These are phyloP conservation scores for Fusarium denticulatum DNA, from an alignment of 2,329 filamentous ascomycete genomes.

Conservation along the genomic window DNA sequence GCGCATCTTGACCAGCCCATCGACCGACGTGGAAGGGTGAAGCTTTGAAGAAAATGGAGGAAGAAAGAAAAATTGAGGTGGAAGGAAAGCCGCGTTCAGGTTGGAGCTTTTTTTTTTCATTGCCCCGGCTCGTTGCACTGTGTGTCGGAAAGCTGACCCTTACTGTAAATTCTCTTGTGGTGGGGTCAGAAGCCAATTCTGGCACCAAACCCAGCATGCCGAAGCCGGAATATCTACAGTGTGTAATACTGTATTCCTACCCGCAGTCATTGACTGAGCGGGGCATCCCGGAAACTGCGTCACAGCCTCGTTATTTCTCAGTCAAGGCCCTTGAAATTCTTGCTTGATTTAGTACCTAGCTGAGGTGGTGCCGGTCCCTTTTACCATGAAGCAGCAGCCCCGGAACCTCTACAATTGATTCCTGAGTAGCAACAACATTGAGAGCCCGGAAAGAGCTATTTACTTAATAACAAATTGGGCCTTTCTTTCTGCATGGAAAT, in stretches of 20 bases:
- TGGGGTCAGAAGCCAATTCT: neutral
- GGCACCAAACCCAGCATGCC: neutral
- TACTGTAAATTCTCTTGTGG: constrained; percentile 22
- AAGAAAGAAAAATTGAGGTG: constrained; percentile 28
- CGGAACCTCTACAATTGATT: neutral
- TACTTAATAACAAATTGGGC: neutral
- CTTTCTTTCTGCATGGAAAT: neutral
- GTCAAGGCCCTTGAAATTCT: neutral
- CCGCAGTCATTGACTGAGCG: constrained; percentile 31
- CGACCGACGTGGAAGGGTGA: constrained; percentile 32
- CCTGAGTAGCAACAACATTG: neutral
- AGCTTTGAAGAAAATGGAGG: constrained; percentile 38
- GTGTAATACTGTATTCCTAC: neutral
- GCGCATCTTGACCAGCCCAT: constrained; percentile 60
- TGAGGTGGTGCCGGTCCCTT: neutral
- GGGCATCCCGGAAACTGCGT: constrained; percentile 36
- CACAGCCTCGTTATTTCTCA: constrained; percentile 12
- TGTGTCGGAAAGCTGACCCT: neutral
- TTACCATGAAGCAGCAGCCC: neutral
- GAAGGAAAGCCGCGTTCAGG: constrained; percentile 34
- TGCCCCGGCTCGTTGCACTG: constrained; percentile 19
- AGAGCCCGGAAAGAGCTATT: neutral
- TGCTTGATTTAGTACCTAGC: neutral
- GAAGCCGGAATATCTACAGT: constrained; percentile 18
- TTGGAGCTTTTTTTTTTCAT: constrained; percentile 42